phyloP scores from a whole-genome alignment of 345 rosid species.

The Theobroma cacao region DNA sequence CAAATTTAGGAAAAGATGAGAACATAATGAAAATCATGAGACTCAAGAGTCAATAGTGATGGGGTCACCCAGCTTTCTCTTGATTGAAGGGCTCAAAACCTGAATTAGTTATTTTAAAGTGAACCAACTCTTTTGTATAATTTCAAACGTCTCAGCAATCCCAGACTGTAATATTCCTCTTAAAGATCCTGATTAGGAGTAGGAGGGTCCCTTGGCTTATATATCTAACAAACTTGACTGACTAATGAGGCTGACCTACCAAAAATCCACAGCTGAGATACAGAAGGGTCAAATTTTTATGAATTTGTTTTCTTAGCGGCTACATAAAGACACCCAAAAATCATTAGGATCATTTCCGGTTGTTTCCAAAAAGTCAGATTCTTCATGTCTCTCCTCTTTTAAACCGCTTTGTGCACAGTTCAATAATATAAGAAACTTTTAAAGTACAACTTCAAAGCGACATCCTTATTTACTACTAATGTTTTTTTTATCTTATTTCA shows the following conservation, averaged over 20 bases:
- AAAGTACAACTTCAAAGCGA: not conserved
- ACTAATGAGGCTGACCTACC: not conserved
- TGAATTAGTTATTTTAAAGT: constrained; percentile 6
- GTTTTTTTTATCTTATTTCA: not conserved
- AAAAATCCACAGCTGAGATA: not conserved
- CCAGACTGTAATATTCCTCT: not conserved
- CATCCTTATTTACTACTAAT: too few relatives aligned
- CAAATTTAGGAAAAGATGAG: not conserved
- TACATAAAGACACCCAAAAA: constrained; percentile 15
- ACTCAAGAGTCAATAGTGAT: not conserved
- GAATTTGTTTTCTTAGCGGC: constrained; percentile 30
- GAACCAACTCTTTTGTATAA: not conserved
- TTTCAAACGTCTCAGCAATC: constrained; percentile 19
- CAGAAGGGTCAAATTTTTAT: not conserved
- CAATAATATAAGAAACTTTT: not conserved
- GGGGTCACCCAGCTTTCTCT: constrained; percentile 21
- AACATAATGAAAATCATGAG: not conserved
- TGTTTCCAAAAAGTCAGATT: constrained; percentile 28
- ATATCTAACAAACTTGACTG: not conserved
- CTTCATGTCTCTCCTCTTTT: constrained; percentile 19
- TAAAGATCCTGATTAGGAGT: not conserved
- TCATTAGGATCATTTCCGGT: not conserved
- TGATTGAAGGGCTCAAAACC: constrained; percentile 16
- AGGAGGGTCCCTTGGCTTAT: constrained; percentile 1
- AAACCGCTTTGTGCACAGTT: not conserved